Conservation (phyloP, 495 filamentous ascomycete genomes). For the Poronia punctata region DNA sequence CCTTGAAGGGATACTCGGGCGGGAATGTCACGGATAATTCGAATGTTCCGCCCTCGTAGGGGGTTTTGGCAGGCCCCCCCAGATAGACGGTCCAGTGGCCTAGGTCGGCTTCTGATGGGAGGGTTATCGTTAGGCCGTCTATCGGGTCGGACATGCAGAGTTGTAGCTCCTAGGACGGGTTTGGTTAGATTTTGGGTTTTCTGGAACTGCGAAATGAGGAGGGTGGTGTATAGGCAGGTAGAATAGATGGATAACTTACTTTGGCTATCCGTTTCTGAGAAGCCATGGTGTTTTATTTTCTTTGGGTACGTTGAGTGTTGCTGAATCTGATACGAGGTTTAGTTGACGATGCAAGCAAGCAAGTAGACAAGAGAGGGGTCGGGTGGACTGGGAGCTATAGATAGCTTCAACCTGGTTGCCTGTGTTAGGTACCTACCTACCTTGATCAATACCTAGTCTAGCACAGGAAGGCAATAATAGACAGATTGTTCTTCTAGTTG, state of each 20-base stretch:
- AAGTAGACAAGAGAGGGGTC: neutral
- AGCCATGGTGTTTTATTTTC: conserved; percentile 18
- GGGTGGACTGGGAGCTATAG: too few species aligned
- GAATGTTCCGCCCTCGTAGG: conserved; percentile 77
- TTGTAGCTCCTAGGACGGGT: conserved; percentile 54
- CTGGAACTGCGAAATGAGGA: neutral
- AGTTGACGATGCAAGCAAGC: neutral
- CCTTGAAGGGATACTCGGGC: conserved; percentile 89
- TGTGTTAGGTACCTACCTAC: too few species aligned
- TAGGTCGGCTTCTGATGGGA: conserved; percentile 66
- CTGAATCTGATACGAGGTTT: neutral
- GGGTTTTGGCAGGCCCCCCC: conserved; percentile 62
- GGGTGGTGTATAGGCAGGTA: neutral
- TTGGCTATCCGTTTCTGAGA: conserved; percentile 35
- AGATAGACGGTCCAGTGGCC: conserved; percentile 79
- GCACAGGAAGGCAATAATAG: too few species aligned
- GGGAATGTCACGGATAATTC: conserved; percentile 70
- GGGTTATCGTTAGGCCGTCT: conserved; percentile 54
- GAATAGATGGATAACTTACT: conserved; percentile 11
- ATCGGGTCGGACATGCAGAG: conserved; percentile 62
- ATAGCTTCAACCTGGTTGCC: too few species aligned
- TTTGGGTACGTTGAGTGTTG: neutral
- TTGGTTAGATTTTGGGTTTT: neutral
- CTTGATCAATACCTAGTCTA: too few species aligned
- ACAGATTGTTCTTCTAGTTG: too few species aligned